phyloP scores from a whole-genome alignment of 2,329 filamentous ascomycete genomes.

The Rasamsonia emersonii region DNA sequence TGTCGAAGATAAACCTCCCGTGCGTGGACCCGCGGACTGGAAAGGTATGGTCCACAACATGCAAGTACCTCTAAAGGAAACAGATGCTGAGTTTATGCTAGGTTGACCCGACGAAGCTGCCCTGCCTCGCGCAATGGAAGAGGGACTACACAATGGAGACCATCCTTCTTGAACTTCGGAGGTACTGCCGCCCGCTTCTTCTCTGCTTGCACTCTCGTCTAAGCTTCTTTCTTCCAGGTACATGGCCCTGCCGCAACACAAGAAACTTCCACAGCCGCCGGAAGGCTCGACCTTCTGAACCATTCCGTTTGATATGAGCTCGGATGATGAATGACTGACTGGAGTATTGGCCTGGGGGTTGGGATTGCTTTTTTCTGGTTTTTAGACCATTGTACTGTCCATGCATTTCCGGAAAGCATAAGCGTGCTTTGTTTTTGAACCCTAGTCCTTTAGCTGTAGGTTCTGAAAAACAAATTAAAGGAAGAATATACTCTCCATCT shows the following conservation, averaged over 20 bases:
- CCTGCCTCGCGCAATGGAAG: conserved; percentile 84
- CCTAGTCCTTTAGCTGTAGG: too few relatives aligned
- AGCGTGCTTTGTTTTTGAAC: conserved; percentile 16
- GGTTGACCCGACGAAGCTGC: conserved; percentile 76
- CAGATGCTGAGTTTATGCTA: conserved; percentile 24
- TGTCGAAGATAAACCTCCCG: conserved; percentile 92
- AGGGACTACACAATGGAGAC: conserved; percentile 93
- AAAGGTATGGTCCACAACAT: conserved; percentile 41
- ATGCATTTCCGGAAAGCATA: conserved; percentile 28
- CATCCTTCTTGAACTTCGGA: conserved; percentile 74
- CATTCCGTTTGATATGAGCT: neutral
- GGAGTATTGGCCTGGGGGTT: conserved; percentile 12
- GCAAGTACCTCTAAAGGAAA: neutral
- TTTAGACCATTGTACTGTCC: conserved; percentile 16
- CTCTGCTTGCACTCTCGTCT: conserved; percentile 19
- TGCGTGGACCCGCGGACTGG: conserved; percentile 78
- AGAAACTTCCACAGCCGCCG: conserved; percentile 88
- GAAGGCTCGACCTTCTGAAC: conserved; percentile 62
- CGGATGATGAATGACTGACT: neutral
- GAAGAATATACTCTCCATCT: too few relatives aligned
- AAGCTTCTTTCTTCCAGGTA: conserved; percentile 50
- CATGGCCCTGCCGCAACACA: conserved; percentile 85
- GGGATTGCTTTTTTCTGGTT: conserved; percentile 15
- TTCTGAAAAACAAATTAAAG: too few relatives aligned
- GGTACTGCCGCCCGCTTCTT: conserved; percentile 39